phyloP scores from a whole-genome alignment of 129 eudicot genomes.

The Cynara cardunculus region DNA sequence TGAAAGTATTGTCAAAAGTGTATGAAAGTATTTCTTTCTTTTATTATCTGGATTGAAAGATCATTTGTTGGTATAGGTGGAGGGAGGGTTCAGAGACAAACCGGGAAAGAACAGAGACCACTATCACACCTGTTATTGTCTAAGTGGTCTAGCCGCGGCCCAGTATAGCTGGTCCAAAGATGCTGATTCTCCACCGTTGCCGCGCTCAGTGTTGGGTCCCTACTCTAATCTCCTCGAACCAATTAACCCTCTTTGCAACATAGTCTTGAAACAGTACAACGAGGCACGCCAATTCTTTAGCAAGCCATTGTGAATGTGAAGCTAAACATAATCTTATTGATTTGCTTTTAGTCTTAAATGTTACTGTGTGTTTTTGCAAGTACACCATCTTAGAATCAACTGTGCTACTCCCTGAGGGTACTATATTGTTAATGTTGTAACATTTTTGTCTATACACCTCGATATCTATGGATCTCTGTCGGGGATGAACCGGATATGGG shows the following conservation, averaged over 20 bases:
- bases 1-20: conserved; percentile 1
- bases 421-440: background rate
- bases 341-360: background rate
- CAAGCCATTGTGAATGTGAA: conserved; percentile 10
- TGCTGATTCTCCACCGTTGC: conserved; percentile 60
- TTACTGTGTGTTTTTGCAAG: background rate
- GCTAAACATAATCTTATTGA: background rate
- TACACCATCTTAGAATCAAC: background rate
- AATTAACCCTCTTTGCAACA: conserved; percentile 64
- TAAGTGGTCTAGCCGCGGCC: conserved; percentile 76
- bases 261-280: conserved; percentile 57
- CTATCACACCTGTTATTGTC: conserved; percentile 92
- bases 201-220: conserved; percentile 58
- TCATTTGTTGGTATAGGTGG: conserved; percentile 38
- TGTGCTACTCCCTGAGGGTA: background rate
- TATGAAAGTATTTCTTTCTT: background rate
- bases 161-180: conserved; percentile 52
- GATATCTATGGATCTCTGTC: background rate
- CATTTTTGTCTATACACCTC: background rate
- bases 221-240: conserved; percentile 82
- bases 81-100: conserved; percentile 93
- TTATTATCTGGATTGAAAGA: conserved; percentile 2
- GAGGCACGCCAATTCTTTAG: conserved; percentile 72
- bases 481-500: background rate
- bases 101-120: conserved; percentile 83